Conservation (phyloP, 2,329 filamentous ascomycete genomes). For the Diaporthe humulicola region DNA sequence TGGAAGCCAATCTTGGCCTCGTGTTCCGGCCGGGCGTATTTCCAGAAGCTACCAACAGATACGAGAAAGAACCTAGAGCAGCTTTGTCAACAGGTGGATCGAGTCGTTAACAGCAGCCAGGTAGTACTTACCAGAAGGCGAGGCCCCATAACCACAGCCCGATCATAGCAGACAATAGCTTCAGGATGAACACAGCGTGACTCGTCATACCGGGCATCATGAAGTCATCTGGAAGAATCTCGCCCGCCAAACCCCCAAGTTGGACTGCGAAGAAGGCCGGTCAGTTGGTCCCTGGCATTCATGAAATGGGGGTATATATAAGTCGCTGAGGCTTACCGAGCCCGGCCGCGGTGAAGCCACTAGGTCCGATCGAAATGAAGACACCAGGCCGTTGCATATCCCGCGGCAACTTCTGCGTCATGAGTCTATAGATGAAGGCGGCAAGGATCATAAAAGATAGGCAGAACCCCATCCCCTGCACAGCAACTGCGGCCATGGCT, state of each 20-base stretch:
- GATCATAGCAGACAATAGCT: constrained; percentile 68
- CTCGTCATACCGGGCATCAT: constrained; percentile 50
- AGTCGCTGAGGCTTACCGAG: constrained; percentile 49
- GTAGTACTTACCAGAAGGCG: constrained; percentile 70
- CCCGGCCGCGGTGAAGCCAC: constrained; percentile 68
- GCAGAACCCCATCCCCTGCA: constrained; percentile 68
- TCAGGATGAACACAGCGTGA: constrained; percentile 59
- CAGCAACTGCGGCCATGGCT: constrained; percentile 61
- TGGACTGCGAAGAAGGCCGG: constrained; percentile 49
- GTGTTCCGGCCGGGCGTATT: constrained; percentile 68
- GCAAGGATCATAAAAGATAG: constrained; percentile 83
- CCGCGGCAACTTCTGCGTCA: constrained; percentile 87
- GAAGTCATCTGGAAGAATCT: constrained; percentile 59
- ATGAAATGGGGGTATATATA: not conserved
- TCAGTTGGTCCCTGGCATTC: not conserved
- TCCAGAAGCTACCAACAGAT: constrained; percentile 81
- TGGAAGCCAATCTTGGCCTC: constrained; percentile 75
- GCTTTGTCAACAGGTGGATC: not conserved
- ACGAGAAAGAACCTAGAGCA: constrained; percentile 76
- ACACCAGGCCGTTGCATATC: constrained; percentile 84
- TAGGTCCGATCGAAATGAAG: constrained; percentile 87
- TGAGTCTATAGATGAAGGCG: constrained; percentile 86
- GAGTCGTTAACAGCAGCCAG: not conserved
- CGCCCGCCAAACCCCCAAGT: constrained; percentile 58
- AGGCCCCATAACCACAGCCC: constrained; percentile 86